These are phyloP conservation scores for Arthroderma sp. DNA, from an alignment of 2,329 filamentous ascomycete genomes.

Conservation along the genomic window DNA sequence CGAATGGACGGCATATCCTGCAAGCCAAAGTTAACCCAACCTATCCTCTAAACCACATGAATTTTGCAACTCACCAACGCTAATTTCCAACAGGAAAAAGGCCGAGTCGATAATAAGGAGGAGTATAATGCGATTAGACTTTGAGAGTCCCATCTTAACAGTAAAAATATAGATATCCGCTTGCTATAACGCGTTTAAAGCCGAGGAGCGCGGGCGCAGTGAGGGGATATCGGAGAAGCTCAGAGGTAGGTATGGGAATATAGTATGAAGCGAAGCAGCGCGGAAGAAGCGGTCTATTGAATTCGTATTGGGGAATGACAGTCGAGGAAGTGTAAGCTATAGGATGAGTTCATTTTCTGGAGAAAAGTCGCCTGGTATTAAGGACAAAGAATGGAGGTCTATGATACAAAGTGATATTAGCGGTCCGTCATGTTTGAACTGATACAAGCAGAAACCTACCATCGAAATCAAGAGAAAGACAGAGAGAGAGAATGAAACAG, in stretches of 20 bases:
- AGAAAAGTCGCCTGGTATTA: too few species aligned
- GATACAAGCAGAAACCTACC: too few species aligned
- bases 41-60: background rate
- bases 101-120: conserved; percentile 79
- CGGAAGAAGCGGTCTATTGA: background rate
- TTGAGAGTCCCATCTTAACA: conserved; percentile 66
- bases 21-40: background rate
- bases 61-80: conserved; percentile 43
- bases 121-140: conserved; percentile 80
- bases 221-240: background rate
- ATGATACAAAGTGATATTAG: too few species aligned
- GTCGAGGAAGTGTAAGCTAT: too few species aligned
- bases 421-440: too few species aligned
- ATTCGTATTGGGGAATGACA: background rate
- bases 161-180: background rate
- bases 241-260: background rate
- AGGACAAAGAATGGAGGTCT: too few species aligned
- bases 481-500: too few species aligned
- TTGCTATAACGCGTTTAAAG: background rate
- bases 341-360: too few species aligned
- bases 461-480: too few species aligned
- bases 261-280: background rate
- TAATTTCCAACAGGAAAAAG: conserved; percentile 85
- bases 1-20: conserved; percentile 72
- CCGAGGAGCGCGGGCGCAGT: background rate